Evolutionary conservation across 1,284 basidiomycete genomes (phyloP).

Genomic region (Ustanciosporium gigantosporum): DNA sequence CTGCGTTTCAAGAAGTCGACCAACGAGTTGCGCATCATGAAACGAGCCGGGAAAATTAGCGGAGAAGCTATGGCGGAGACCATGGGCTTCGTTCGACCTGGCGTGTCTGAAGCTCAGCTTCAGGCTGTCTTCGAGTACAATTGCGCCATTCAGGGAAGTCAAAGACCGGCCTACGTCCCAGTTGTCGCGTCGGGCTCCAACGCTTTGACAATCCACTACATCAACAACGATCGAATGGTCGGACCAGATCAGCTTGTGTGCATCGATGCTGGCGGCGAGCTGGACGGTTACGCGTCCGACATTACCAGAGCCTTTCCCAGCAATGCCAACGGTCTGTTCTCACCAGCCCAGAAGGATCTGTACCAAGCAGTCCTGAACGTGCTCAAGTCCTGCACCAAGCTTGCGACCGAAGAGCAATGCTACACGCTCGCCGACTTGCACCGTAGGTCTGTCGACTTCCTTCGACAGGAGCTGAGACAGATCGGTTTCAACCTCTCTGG

Average conservation of each 20-base stretch:
- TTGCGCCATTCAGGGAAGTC: conserved; percentile 46
- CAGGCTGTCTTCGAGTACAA: conserved; percentile 56
- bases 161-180: conserved; percentile 58
- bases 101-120: conserved; percentile 45
- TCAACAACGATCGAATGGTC: conserved; percentile 51
- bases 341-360: conserved; percentile 78
- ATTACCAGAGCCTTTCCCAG: conserved; percentile 93
- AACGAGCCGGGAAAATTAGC: conserved; percentile 47
- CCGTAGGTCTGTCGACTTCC: conserved; percentile 71
- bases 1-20: conserved; percentile 50
- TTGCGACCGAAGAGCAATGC: conserved; percentile 64
- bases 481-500: conserved; percentile 73
- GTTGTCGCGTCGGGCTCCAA: conserved; percentile 55
- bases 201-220: conserved; percentile 54
- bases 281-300: conserved; percentile 89
- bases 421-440: conserved; percentile 79
- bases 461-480: conserved; percentile 75
- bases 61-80: conserved; percentile 53
- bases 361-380: conserved; percentile 81
- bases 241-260: conserved; percentile 46
- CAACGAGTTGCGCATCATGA: conserved; percentile 57
- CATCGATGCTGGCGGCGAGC: conserved; percentile 60
- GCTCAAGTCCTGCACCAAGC: conserved; percentile 71
- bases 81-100: conserved; percentile 47
- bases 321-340: conserved; percentile 66